Evolutionary conservation across 2,329 filamentous ascomycete species (phyloP), one percentile per base, ranked within the genome.

Genomic region (Trichophyton rubrum): DNA sequence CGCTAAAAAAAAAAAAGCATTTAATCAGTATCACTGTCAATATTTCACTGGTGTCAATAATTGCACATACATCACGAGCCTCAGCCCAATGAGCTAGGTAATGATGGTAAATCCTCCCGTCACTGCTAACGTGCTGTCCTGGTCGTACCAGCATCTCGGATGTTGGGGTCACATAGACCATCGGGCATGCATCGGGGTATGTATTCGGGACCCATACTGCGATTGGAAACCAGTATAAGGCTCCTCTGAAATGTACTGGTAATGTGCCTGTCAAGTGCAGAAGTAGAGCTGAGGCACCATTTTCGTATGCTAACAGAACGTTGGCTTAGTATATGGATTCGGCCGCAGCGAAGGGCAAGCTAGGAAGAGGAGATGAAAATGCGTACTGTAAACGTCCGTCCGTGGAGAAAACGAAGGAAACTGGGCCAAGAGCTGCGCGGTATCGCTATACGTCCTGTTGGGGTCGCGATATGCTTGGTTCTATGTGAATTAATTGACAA

Each of bases 61-160:
- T 30, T 56, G 17, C 22, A 84, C 88, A 77, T 73, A 95, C 89
- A 83, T 96, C 89, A 88, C 89, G 93, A 67, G 88, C 92, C 66
- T 89, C 85, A 35, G 81, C 78, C 93, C 93, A 99, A 64, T 90
- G 86, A 35, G 90, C 89, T 55, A 99, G 78, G 72, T 97, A 99
- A 41, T 93, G 93, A 72, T 99, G 93, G 72, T 97, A 99, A 64
- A 97, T 84, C 71, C 89, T 86, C 27, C 93, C 93, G 69, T 97
- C 92, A 3, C 89, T 85, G 69, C 93, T 90, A 62, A 99, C 90
- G 77, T 99, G 90, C 71, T 99, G 93, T 0, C 93, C 93, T 0
- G 91, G 90, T 20, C 92, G 83, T 47, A 99, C 86, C 65, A 88
- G 76, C 90, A 99, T 97, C 64, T 85, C 88, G 65, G 89, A 86